Conservation (phyloP, 371 early-diverging fungal genomes). For the Syncephalis plumigaleata region DNA sequence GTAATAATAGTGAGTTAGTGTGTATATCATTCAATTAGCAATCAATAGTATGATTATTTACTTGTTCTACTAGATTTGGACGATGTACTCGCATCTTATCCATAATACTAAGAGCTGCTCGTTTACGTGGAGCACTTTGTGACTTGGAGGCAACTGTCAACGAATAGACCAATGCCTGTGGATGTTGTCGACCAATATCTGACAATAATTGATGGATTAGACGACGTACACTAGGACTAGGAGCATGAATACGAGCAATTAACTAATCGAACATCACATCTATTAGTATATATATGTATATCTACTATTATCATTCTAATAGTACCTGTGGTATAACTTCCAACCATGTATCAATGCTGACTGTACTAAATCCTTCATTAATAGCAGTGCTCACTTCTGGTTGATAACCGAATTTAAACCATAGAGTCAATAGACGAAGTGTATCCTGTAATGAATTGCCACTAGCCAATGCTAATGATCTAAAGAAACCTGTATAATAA, state of each 20-base stretch:
- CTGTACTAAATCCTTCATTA: slow-evolving; percentile 73
- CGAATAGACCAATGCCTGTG: slow-evolving; percentile 93
- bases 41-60: slow-evolving; percentile 49
- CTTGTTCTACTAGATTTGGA: slow-evolving; percentile 75
- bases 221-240: slow-evolving; percentile 60
- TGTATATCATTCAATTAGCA: neutral
- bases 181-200: slow-evolving; percentile 89
- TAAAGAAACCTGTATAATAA: slow-evolving; percentile 58
- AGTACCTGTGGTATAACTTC: slow-evolving; percentile 98
- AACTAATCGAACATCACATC: too few species aligned
- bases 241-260: slow-evolving; percentile 90
- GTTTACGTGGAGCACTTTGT: slow-evolving; percentile 53
- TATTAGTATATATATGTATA: too few species aligned
- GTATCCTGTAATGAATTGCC: slow-evolving; percentile 93
- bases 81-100: slow-evolving; percentile 81
- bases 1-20: slow-evolving; percentile 10
- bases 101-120: slow-evolving; percentile 77
- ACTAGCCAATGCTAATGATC: slow-evolving; percentile 83
- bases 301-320: too few species aligned
- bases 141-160: slow-evolving; percentile 94
- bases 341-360: slow-evolving; percentile 91
- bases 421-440: slow-evolving; percentile 79
- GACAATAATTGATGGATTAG: slow-evolving; percentile 80
- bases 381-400: slow-evolving; percentile 77
- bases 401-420: slow-evolving; percentile 92